Evolutionary conservation across 2,329 filamentous ascomycete genomes (phyloP), one percentile per base, ranked within the genome.

Genomic region (Endoconidiophora laricicola): DNA sequence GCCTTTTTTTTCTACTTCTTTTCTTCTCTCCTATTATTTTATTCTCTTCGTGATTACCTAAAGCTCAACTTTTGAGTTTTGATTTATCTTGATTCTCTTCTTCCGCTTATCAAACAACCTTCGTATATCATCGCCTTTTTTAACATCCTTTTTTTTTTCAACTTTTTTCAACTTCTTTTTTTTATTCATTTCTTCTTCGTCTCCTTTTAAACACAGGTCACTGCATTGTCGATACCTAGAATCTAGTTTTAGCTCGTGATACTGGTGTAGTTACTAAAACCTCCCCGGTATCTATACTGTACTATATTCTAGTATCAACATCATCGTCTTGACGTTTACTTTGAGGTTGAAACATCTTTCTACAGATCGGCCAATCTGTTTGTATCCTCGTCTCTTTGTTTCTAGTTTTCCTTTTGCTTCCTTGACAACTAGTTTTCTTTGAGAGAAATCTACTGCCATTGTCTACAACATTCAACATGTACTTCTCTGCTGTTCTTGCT

Each of bases 291-390:
- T 29, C 26, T 29, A 7, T 10, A 29, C 26, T 6, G 26, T 29
- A 29, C 26, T 29, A 29, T 10, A 29, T 10, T 7, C 26, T 29
- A 29, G 26, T 29, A 29, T 29, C 24, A 29, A 29, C 26, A 29
- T 29, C 3, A 29, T 29, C 26, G 26, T 29, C 26, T 29, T 7
- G 10, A 10, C 26, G 6, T 29, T 10, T 29, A 29, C 45, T 33
- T 18, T 37, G 33, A 24, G 23, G 20, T 39, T 20, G 20, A n/a
- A 38, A 40, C 22, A 50, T 18, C 22, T 33, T 33, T 50, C 38
- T 41, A 39, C 45, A 48, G 41, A 49, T 49, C 48, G 50, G 46
- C 42, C 37, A 49, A 49, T 52, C 45, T 38, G 41, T 38, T 41
- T 29, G 26, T 4, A 29, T 29, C 3, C 5, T 29, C 26, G 26